Evolutionary conservation across 768 basidiomycete genomes (phyloP).

Genomic region (Suillus hirtellus): DNA sequence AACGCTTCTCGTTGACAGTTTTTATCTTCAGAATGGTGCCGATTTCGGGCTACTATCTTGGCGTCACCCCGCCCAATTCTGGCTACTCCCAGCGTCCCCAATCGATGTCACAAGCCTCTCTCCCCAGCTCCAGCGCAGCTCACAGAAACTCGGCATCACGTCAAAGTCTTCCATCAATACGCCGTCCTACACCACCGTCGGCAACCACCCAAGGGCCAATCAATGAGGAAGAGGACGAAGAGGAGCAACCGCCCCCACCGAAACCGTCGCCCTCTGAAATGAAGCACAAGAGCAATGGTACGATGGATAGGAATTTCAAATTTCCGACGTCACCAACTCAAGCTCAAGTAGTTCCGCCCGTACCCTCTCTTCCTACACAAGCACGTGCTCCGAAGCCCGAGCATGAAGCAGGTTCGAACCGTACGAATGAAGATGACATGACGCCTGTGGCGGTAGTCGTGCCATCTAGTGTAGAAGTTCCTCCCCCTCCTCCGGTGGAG

Average conservation of each 20-base stretch:
- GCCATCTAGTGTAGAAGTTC: conserved; percentile 71
- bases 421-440: conserved; percentile 15
- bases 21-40: conserved; percentile 72
- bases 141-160: conserved; percentile 48
- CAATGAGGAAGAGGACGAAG: conserved; percentile 40
- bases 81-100: conserved; percentile 52
- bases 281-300: conserved; percentile 57
- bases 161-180: conserved; percentile 66
- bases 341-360: conserved; percentile 14
- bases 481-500: conserved; percentile 76
- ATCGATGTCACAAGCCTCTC: conserved; percentile 73
- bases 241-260: conserved; percentile 30
- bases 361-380: conserved; percentile 18
- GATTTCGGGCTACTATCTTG: conserved; percentile 81
- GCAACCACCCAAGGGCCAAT: conserved; percentile 37
- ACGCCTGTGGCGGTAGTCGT: conserved; percentile 42
- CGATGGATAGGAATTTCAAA: conserved; percentile 77
- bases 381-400: conserved; percentile 14
- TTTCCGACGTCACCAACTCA: conserved; percentile 55
- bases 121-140: conserved; percentile 43
- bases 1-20: conserved; percentile 6
- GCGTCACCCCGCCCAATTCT: conserved; percentile 55
- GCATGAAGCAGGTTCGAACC: conserved; percentile 12
- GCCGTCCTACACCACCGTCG: conserved; percentile 45
- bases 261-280: conserved; percentile 16